These are phyloP conservation scores for Phytophthora megakarya DNA, from an alignment of 352 stramenopile genomes.

Conservation along the genomic window DNA sequence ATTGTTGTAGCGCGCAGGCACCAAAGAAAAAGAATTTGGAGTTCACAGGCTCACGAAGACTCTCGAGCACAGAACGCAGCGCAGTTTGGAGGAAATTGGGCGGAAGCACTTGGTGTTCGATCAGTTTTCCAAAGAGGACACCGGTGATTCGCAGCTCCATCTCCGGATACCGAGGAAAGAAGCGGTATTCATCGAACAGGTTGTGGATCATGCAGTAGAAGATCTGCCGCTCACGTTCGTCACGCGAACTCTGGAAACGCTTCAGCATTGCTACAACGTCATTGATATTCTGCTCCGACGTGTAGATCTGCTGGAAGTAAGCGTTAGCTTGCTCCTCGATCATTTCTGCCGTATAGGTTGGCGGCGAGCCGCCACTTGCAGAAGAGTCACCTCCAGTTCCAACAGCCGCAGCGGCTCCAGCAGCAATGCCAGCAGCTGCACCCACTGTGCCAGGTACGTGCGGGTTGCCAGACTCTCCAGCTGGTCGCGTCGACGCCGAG, in stretches of 20 bases:
- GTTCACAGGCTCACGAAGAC: slow-evolving; percentile 95
- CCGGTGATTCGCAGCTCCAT: slow-evolving; percentile 99
- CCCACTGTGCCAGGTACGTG: slow-evolving; percentile 19
- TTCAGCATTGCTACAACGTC: slow-evolving; percentile 99
- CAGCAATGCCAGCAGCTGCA: slow-evolving; percentile 17
- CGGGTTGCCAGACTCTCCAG: slow-evolving; percentile 38
- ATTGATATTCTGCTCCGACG: slow-evolving; percentile 97
- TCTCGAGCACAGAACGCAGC: slow-evolving; percentile 97
- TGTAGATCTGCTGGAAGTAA: slow-evolving; percentile 99
- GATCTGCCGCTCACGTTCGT: slow-evolving; percentile 97
- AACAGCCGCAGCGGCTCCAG: slow-evolving; percentile 12
- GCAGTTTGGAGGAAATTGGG: slow-evolving; percentile 98
- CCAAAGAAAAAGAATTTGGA: slow-evolving; percentile 99
- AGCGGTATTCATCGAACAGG: slow-evolving; percentile 99
- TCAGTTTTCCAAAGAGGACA: slow-evolving; percentile 98
- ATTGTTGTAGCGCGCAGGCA: slow-evolving; percentile 98
- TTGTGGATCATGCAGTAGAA: slow-evolving; percentile 99
- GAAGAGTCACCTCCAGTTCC: slow-evolving; percentile 24
- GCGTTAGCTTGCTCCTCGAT: slow-evolving; percentile 98
- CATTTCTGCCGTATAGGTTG: slow-evolving; percentile 91
- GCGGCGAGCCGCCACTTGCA: slow-evolving; percentile 31
- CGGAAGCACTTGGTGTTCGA: slow-evolving; percentile 98
- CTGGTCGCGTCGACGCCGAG: slow-evolving; percentile 59
- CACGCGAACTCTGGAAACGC: slow-evolving; percentile 96
- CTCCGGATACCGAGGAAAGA: slow-evolving; percentile 99